Evolutionary conservation across 2,329 filamentous ascomycete genomes (phyloP).

Genomic region (Tolypocladium tropicale): DNA sequence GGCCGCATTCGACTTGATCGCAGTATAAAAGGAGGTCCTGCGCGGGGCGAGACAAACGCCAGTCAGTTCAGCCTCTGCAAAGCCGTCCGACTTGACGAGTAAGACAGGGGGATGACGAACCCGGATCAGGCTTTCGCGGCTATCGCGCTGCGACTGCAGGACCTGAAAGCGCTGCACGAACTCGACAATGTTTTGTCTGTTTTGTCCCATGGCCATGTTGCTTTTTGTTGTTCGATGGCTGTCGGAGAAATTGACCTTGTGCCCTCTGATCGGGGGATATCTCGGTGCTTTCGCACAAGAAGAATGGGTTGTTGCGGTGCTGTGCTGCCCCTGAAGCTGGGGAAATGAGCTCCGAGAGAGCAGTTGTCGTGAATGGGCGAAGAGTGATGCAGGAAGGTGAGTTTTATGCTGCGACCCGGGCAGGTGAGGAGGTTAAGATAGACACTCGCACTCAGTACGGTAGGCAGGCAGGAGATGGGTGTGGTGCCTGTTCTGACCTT

Average conservation of each 20-base stretch:
- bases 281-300: not conserved
- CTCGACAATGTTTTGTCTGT: slow-evolving; percentile 24
- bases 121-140: slow-evolving; percentile 35
- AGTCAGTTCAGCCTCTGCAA: not conserved
- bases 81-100: not conserved
- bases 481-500: not conserved
- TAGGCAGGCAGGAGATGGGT: too few relatives aligned
- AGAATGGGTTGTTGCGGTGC: not conserved
- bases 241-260: too few relatives aligned
- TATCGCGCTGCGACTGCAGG: slow-evolving; percentile 30
- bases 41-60: not conserved
- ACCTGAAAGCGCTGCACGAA: slow-evolving; percentile 37
- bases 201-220: slow-evolving; percentile 13
- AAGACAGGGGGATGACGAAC: slow-evolving; percentile 18
- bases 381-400: not conserved
- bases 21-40: slow-evolving; percentile 22
- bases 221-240: not conserved
- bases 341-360: not conserved
- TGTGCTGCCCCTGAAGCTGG: not conserved
- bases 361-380: not conserved
- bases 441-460: too few relatives aligned
- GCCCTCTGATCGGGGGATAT: not conserved
- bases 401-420: not conserved
- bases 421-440: not conserved
- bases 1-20: slow-evolving; percentile 30